Evolutionary conservation across 495 filamentous ascomycete species (phyloP).

Genomic region (Hapsidospora chrysogenum): DNA sequence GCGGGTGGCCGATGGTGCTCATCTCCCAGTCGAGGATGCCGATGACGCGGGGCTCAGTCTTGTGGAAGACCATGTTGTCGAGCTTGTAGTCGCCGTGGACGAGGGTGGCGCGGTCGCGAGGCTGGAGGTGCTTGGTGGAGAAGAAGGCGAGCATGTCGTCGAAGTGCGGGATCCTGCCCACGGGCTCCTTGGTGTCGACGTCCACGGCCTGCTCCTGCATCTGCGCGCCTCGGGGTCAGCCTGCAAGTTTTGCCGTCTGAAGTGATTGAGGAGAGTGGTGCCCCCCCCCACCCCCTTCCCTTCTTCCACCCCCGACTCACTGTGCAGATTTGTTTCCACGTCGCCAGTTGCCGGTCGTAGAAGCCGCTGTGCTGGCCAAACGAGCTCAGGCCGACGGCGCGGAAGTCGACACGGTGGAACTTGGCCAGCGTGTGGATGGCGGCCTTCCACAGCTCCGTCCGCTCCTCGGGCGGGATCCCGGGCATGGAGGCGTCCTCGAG

Average conservation of each 20-base stretch:
- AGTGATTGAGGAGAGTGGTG: too few species aligned
- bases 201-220: constrained; percentile 55
- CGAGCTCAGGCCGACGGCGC: constrained; percentile 42
- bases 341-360: constrained; percentile 73
- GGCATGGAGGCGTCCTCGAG: constrained; percentile 79
- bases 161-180: constrained; percentile 71
- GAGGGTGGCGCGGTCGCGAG: constrained; percentile 57
- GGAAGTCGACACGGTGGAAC: constrained; percentile 59
- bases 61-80: constrained; percentile 88
- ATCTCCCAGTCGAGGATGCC: constrained; percentile 95
- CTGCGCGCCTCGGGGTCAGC: constrained; percentile 23
- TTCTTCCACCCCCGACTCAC: too few species aligned
- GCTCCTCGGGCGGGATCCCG: constrained; percentile 46
- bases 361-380: constrained; percentile 66
- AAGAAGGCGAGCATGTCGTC: constrained; percentile 70
- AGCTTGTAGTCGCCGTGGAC: constrained; percentile 97
- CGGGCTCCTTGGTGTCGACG: constrained; percentile 52
- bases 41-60: constrained; percentile 72
- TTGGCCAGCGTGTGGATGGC: constrained; percentile 68
- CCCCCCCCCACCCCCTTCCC: too few species aligned
- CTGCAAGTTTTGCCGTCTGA: too few species aligned
- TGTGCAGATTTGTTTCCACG: constrained; percentile 49
- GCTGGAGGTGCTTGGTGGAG: constrained; percentile 44
- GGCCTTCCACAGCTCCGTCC: constrained; percentile 68
- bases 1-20: constrained; percentile 85